These are phyloP conservation scores for Cordyceps pruinosa DNA, from an alignment of 2,329 filamentous ascomycete genomes.

Conservation along the genomic window DNA sequence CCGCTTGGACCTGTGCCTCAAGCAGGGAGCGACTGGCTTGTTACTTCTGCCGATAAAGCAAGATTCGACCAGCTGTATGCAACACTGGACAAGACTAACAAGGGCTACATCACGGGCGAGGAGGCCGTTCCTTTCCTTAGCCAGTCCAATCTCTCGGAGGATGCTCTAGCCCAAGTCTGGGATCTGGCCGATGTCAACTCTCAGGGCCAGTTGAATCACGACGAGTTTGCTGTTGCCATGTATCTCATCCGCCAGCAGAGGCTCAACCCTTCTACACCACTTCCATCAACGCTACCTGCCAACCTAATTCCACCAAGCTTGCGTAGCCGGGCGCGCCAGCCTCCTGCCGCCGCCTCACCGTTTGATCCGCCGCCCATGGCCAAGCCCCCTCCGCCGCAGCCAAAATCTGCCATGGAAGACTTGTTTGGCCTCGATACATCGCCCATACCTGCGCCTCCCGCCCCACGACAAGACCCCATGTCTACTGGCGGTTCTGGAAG, in stretches of 20 bases:
- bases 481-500: slow-evolving; percentile 68
- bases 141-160: slow-evolving; percentile 83
- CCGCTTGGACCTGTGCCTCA: slow-evolving; percentile 42
- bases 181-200: slow-evolving; percentile 92
- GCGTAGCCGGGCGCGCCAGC: slow-evolving; percentile 54
- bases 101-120: slow-evolving; percentile 84
- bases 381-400: slow-evolving; percentile 34
- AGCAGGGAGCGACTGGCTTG: slow-evolving; percentile 61
- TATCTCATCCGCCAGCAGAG: slow-evolving; percentile 89
- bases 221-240: slow-evolving; percentile 97
- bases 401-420: slow-evolving; percentile 85
- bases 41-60: slow-evolving; percentile 75
- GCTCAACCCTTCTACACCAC: slow-evolving; percentile 52
- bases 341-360: slow-evolving; percentile 30
- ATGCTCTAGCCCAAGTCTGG: slow-evolving; percentile 90
- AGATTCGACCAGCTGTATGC: slow-evolving; percentile 84
- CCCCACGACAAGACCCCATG: slow-evolving; percentile 54
- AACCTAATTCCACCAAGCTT: slow-evolving; percentile 82
- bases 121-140: slow-evolving; percentile 92
- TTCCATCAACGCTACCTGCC: slow-evolving; percentile 72
- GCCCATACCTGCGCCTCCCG: slow-evolving; percentile 40
- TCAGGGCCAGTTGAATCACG: slow-evolving; percentile 73
- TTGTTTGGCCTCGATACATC: slow-evolving; percentile 77
- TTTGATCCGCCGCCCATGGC: slow-evolving; percentile 41
- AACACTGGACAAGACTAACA: slow-evolving; percentile 71